These are phyloP conservation scores for Petasospora fabianii DNA, from an alignment of 1,139 yeast species.

Conservation along the genomic window DNA sequence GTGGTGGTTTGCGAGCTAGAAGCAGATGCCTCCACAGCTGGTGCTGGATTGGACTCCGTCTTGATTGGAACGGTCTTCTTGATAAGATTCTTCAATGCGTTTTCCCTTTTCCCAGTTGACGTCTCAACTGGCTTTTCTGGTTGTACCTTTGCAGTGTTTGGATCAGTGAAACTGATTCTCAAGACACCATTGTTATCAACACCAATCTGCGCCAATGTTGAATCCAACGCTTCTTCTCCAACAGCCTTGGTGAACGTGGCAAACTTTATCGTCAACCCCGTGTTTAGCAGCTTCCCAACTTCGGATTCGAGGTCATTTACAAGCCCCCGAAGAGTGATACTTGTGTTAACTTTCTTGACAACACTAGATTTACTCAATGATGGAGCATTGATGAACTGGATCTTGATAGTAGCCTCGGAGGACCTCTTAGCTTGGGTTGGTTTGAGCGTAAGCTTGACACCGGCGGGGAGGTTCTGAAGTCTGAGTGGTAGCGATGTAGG, in stretches of 20 bases:
- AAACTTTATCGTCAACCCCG: slow-evolving; percentile 14
- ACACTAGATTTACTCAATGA: slow-evolving; percentile 12
- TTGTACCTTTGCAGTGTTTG: too few species aligned
- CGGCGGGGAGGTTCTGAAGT: slow-evolving; percentile 32
- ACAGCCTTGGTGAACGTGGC: slow-evolving; percentile 19
- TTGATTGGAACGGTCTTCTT: slow-evolving; percentile 1
- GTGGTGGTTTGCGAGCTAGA: not conserved
- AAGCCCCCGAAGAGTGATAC: slow-evolving; percentile 10
- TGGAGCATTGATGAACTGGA: slow-evolving; percentile 24
- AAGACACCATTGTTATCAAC: slow-evolving; percentile 25
- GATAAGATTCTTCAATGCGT: not conserved
- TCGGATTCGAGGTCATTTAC: slow-evolving; percentile 16
- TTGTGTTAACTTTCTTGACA: slow-evolving; percentile 18
- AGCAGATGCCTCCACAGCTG: not conserved
- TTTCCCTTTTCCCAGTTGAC: too few species aligned
- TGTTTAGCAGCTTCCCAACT: slow-evolving; percentile 11
- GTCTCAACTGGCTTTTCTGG: too few species aligned
- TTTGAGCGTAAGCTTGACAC: slow-evolving; percentile 30
- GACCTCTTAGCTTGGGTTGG: slow-evolving; percentile 7
- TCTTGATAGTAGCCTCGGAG: slow-evolving; percentile 19
- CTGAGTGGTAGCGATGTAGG: slow-evolving; percentile 32
- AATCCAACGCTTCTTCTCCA: slow-evolving; percentile 13
- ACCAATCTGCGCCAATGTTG: slow-evolving; percentile 20
- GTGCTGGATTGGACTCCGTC: slow-evolving; percentile 1
- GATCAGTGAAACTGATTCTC: slow-evolving; percentile 16